Base-by-base conservation (phyloP, 225 moss, liverwort and hornwort genomes). In the Marchantia polymorpha region DNA sequence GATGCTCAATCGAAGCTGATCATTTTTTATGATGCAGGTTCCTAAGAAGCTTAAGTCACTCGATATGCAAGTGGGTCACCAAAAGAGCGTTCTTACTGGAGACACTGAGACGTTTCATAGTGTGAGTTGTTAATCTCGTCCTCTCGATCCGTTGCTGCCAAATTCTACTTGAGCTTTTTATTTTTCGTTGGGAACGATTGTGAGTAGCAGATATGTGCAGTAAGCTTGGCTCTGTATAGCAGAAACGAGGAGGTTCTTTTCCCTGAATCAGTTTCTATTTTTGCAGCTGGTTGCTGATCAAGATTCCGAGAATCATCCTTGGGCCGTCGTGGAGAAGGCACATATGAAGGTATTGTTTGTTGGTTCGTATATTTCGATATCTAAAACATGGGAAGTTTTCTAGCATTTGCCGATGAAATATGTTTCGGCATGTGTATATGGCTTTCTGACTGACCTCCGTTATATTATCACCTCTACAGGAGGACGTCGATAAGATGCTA, bases 81-180 rank as follows among this genome's bases (percentile, higher is more conserved):
- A 92, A 71, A 94, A 90, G 75, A 90, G 84, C 48, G 84, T 92
- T 76, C 89, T 91, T 69, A 90, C 77, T 50, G 94, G 93, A 30
- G 94, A 97, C 75, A 90, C 85, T 79, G 96, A 97, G 77, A 97
- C 96, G 19, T 89, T 94, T 72, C 96, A 97, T 74, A 93, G 89
- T 77, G 96, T 97, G 81, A 87, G 96, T 84, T 74, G 10, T n/a
- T 4, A n/a, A 8, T 49, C 19, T 7, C 25, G 3, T 12, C 48
- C 26, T 49, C 49, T 10, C 12, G 19, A 16, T 49, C 26, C 22
- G 7, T 65, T 8, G 65, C 65, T 1, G 27, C 12, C 27, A 39
- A 19, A 5, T 69, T 69, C 16, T 0, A 19, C 9, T 2, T 14
- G 0, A 47, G 69, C 46, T 27, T 12, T 16, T 31, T 9, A 69